Base-by-base conservation (phyloP, 495 filamentous ascomycete genomes). In the Umbilicaria muhlenbergii region DNA sequence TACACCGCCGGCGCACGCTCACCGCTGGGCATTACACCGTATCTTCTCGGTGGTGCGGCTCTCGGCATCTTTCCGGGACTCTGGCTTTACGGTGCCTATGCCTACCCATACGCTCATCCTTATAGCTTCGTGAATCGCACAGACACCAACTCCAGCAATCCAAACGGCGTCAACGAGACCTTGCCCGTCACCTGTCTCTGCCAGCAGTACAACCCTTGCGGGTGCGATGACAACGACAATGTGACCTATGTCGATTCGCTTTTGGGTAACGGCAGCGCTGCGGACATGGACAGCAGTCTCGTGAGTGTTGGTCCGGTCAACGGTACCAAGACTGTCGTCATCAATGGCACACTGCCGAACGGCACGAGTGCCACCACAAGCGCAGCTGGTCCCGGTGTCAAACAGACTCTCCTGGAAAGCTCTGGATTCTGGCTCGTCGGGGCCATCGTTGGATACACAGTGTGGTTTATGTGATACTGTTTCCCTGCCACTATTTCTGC, bases 341-440 rank as follows among this genome's bases (percentile, higher is more conserved):
- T 95, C 59, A 91, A 92, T 50, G 91, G 91, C 11, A 87, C 85
- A 0, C 60, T 95, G 37, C 76, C 81, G 15, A 91, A 91, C 52
- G 86, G 83, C 19, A 94, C 88, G 1, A 86, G 83, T 0, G 71
- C 14, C 41, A 37, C 21, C 13, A 45, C 42, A 11, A 42, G 46
- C 42, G 49, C 58, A 10, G 64, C 54, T 13, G 65, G 55, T 21
- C 56, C 47, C 12, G 60, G 52, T 34, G 43, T 55, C 18, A 45
- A 65, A 24, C 45, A 57, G 38, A 49, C 45, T 17, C 36, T 75
- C 41, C 48, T 68, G 11, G 55, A 71, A 39, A 55, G 64, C 8
- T 65, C 63, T 21, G 81, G 80, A 19, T 81, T 75, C 58, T 83
- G 74, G 75, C 57, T 73, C 18, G 72, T 76, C 39, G 69, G 70